Base-by-base conservation (phyloP, 2,329 filamentous ascomycete genomes). In the Botrytis cinerea region DNA sequence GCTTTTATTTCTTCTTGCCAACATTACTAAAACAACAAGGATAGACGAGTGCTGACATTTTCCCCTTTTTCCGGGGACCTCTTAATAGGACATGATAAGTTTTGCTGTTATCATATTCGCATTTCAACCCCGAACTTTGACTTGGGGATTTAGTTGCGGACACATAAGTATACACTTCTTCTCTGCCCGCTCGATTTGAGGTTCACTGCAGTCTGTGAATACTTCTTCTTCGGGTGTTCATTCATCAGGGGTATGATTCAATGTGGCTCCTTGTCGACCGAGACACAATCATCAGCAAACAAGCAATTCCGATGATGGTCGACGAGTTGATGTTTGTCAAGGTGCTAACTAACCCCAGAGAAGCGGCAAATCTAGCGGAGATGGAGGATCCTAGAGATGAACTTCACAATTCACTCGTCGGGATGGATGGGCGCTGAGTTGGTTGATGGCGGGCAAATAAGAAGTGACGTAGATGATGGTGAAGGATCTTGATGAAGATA, bases 61-160 rank as follows among this genome's bases (percentile, higher is more conserved):
- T 51, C 67, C 73, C 67, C 64, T 25, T 60, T 16, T 63, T 64
- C 16, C 38, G 66, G 72, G 64, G 71, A 62, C n/a, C 57, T 40
- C 35, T 40, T 45, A 59, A 74, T 74, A 74, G 74, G 74, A 75
- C 72, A 60, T 73, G 72, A 71, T 75, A 43, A 74, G 59, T 25
- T 32, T 54, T 72, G 40, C 51, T 68, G 32, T 74, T 68, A 64
- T 59, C 35, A 62, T 70, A n/a, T 40, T 62, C 38, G 66, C 48
- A 32, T 32, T 22, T 38, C 18, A 32, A 43, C 22, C 40, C 20
- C 43, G 18, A 43, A 43, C 2, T 59, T 57, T 43, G 43, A 38
- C 9, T 40, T 40, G 46, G 59, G 57, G 25, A 25, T 57, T 43
- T n/a, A n/a, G 66, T 25, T 38, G 69, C 69, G 43, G 51, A 22